phyloP scores from a whole-genome alignment of 441 rosid genomes.

The Capsella rubella region DNA sequence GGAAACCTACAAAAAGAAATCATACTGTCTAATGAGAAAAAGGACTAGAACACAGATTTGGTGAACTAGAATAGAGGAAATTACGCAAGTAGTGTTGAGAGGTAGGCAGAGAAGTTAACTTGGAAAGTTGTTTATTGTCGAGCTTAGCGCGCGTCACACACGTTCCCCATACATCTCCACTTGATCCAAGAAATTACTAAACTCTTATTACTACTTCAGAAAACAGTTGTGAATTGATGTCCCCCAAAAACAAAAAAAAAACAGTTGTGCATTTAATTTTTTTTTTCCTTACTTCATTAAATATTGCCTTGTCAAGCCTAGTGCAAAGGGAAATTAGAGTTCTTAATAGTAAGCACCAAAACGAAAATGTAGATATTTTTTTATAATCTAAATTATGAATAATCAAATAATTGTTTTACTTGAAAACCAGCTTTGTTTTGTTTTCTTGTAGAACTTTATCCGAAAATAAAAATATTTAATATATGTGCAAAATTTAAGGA shows the following conservation, averaged over 20 bases:
- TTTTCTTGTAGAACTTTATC: too few species aligned
- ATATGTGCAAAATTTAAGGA: too few species aligned
- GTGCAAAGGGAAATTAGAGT: background rate
- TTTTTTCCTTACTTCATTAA: too few species aligned
- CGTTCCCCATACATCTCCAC: slow-evolving; percentile 35
- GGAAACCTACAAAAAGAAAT: background rate
- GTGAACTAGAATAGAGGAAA: slow-evolving; percentile 3
- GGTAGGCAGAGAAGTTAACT: slow-evolving; percentile 30
- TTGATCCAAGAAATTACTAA: slow-evolving; percentile 38
- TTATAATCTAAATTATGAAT: too few species aligned
- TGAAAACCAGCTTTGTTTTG: too few species aligned
- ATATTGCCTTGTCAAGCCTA: background rate
- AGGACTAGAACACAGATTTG: background rate
- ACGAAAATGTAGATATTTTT: too few species aligned
- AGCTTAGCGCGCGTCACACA: slow-evolving; percentile 35
- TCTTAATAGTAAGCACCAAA: background rate
- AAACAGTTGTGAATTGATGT: slow-evolving; percentile 2
- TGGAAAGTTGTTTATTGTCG: slow-evolving; percentile 36
- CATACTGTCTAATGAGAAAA: background rate
- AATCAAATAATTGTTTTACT: too few species aligned
- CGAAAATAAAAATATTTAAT: too few species aligned
- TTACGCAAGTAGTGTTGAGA: slow-evolving; percentile 20
- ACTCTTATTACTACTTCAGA: slow-evolving; percentile 17
- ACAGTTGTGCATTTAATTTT: background rate
- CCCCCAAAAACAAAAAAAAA: too few species aligned